Conservation (phyloP, 129 eudicot species). For the Saussurea involucrata region DNA sequence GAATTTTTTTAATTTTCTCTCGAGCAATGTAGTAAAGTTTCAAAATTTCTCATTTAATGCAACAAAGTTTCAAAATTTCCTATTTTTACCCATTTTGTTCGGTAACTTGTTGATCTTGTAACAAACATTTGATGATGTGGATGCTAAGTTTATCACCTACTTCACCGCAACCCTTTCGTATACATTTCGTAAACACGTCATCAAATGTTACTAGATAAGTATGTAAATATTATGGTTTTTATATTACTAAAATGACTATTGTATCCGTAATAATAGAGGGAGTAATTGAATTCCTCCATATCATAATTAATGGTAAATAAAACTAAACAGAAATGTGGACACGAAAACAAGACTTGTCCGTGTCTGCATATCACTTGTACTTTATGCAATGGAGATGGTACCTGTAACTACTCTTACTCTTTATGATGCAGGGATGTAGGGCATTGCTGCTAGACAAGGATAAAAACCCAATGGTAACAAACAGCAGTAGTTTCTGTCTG, state of each 20-base stretch:
- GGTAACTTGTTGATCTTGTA: not conserved
- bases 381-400: not conserved
- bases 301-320: not conserved
- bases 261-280: not conserved
- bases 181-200: not conserved
- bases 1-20: not conserved
- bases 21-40: not conserved
- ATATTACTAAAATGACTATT: not conserved
- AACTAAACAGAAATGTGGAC: not conserved
- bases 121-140: not conserved
- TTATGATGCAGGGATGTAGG: slow-evolving; percentile 77
- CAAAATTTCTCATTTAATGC: too few relatives aligned
- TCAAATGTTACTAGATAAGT: not conserved
- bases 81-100: not conserved
- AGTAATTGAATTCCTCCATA: not conserved
- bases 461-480: slow-evolving; percentile 82
- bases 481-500: not conserved
- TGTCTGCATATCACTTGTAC: not conserved
- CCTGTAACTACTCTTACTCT: slow-evolving; percentile 6
- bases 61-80: not conserved
- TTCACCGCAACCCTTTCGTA: not conserved
- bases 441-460: slow-evolving; percentile 90
- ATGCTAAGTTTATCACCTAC: not conserved
- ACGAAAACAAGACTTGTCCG: not conserved
- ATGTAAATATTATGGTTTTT: not conserved